Base-by-base conservation (phyloP, 2,329 filamentous ascomycete genomes). In the Penicillium sp. region DNA sequence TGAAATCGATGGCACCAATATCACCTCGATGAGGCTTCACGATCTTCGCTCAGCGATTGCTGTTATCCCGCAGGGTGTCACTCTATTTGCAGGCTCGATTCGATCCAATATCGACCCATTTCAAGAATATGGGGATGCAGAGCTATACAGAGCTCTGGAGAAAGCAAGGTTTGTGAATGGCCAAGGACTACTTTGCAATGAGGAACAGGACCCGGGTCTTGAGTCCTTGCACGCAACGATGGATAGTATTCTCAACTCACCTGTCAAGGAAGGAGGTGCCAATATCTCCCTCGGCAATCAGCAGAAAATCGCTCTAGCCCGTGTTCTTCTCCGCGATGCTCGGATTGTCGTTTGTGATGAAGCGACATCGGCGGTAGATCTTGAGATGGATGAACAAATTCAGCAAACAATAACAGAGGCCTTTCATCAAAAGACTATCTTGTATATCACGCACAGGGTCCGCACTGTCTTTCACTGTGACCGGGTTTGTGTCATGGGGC, bases 341-440 rank as follows among this genome's bases (percentile, higher is more conserved):
- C 86, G 87, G 50, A 92, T 96, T 67, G 93, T 95, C 67, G 87
- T 96, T 77, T 81, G 95, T 21, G 91, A 96, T 69, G 91, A 96
- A 74, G 91, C 91, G 9, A 96, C 91, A 1, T 92, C 91, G 24
- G 91, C 91, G 9, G 79, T 96, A 19, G 91, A 96, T 69, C 90
- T 90, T 0, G 89, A 92, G 60, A 96, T 91, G 0, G 91, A 96
- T 72, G 88, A 93, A 70, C 87, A 92, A 68, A 95, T 96, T 56
- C 91, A 96, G 16, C 40, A 29, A n/a, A 24, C 39, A 7, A 24
- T 42, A 2, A 7, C 7, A 8, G 13, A 42, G 21, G 21, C 13
- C 5, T 42, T 42, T 26, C 7, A 14, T 10, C 39, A 24, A n/a
- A 24, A 24, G 21, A 42, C 39, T n/a, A 24, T 42, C 23, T 21